A percentile compares a stretch with the other conserved stretches of the same genome.
Evolutionary conservation across 305 asterid genomes (phyloP).

Genomic region (Solanum hybrid): DNA sequence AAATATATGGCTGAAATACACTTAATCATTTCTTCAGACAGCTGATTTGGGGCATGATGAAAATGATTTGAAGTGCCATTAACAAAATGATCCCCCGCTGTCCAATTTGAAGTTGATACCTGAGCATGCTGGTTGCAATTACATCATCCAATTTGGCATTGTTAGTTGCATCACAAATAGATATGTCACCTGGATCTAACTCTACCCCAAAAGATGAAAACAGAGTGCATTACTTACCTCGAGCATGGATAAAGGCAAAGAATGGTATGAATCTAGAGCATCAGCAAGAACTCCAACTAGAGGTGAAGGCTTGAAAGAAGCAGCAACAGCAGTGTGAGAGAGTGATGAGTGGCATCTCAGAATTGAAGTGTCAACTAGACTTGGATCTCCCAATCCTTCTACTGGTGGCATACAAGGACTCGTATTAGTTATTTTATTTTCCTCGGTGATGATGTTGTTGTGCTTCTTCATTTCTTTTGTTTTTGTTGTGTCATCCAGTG

Average conservation of each 20-base stretch:
- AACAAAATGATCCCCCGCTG: constrained; percentile 14
- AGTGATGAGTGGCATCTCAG: constrained; percentile 71
- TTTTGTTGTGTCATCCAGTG: constrained; percentile 20
- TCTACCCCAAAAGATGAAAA: not conserved
- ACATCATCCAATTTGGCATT: not conserved
- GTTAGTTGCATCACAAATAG: not conserved
- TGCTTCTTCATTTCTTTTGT: constrained; percentile 16
- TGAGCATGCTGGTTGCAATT: constrained; percentile 33
- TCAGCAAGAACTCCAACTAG: constrained; percentile 25
- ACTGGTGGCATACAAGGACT: not conserved
- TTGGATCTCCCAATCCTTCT: constrained; percentile 25
- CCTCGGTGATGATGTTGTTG: constrained; percentile 10
- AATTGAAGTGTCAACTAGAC: constrained; percentile 38
- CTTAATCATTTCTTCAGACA: constrained; percentile 89
- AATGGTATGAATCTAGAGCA: constrained; percentile 54
- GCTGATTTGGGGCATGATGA: constrained; percentile 49
- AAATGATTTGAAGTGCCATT: constrained; percentile 10
- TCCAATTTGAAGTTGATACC: constrained; percentile 22
- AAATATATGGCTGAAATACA: constrained; percentile 69
- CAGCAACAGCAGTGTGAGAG: constrained; percentile 46
- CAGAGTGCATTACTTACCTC: constrained; percentile 37
- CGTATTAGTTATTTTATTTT: constrained; percentile 11
- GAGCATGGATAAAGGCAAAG: constrained; percentile 81
- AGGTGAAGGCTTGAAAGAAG: constrained; percentile 45
- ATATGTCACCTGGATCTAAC: not conserved